phyloP scores from a whole-genome alignment of 2,329 filamentous ascomycete genomes.

The Berkeleyomyces basicola region DNA sequence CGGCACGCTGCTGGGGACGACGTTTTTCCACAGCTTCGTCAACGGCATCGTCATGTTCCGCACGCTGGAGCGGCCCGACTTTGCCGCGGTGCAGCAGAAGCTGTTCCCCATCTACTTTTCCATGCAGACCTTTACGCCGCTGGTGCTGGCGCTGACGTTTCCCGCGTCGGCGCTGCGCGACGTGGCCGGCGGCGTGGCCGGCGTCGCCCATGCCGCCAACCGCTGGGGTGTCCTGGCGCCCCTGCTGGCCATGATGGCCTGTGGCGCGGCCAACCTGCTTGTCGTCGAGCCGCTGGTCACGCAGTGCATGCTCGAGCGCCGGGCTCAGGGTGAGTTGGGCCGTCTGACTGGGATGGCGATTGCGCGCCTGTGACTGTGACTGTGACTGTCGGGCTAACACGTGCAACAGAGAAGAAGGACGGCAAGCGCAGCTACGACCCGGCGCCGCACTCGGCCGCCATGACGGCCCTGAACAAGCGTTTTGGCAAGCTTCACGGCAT shows the following conservation, averaged over 20 bases:
- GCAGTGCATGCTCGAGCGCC: conserved; percentile 56
- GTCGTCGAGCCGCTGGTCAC: conserved; percentile 62
- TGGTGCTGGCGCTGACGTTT: conserved; percentile 62
- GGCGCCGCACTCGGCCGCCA: conserved; percentile 67
- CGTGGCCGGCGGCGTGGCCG: conserved; percentile 31
- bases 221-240: conserved; percentile 50
- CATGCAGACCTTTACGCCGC: conserved; percentile 60
- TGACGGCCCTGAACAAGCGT: conserved; percentile 60
- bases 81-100: conserved; percentile 61
- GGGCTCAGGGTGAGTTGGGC: conserved; percentile 51
- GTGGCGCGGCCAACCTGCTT: conserved; percentile 51
- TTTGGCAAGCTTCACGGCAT: conserved; percentile 70
- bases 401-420: conserved; percentile 54
- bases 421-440: conserved; percentile 74
- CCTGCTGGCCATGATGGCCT: conserved; percentile 51
- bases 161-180: conserved; percentile 39
- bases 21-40: conserved; percentile 75
- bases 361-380: too few relatives aligned
- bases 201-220: conserved; percentile 43
- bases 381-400: not conserved
- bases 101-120: conserved; percentile 83
- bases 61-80: conserved; percentile 60
- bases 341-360: too few relatives aligned
- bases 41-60: conserved; percentile 60
- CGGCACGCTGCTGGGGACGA: conserved; percentile 71